Conservation (phyloP, 129 eudicot genomes). For the Chrysanthemum seticuspe region DNA sequence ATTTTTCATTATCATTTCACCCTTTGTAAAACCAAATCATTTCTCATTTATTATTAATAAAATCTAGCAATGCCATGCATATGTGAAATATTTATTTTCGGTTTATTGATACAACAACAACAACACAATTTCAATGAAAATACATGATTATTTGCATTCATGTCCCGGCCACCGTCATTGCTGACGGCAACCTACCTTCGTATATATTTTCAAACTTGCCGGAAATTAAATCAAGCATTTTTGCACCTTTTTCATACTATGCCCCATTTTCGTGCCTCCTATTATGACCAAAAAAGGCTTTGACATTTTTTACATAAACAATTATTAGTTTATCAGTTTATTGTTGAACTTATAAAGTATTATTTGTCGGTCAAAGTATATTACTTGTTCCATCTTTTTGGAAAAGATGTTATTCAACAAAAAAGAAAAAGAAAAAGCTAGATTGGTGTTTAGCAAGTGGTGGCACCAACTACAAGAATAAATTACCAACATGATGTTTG, state of each 20-base stretch:
- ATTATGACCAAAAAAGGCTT: slow-evolving; percentile 1
- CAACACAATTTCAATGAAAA: too few species aligned
- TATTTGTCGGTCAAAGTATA: slow-evolving; percentile 7
- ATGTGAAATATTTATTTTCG: too few species aligned
- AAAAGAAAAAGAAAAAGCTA: background rate
- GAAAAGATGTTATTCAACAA: background rate
- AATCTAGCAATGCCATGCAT: too few species aligned
- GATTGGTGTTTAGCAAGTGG: background rate
- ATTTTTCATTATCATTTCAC: too few species aligned
- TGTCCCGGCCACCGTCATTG: background rate
- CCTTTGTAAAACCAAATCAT: too few species aligned
- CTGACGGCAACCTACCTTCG: slow-evolving; percentile 4
- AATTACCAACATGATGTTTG: background rate
- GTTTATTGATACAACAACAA: too few species aligned
- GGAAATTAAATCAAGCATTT: slow-evolving; percentile 2
- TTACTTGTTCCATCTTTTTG: background rate
- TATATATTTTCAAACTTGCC: background rate
- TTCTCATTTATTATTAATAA: too few species aligned
- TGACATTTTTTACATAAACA: background rate
- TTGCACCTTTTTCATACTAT: slow-evolving; percentile 12
- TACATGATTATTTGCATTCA: background rate
- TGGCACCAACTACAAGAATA: background rate
- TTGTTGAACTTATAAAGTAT: background rate
- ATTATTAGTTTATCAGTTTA: background rate
- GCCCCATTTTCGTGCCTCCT: slow-evolving; percentile 15